Evolutionary conservation across 257 asterid genomes (phyloP), one percentile per base, ranked within the genome.

Genomic region (Solanum neorickii): DNA sequence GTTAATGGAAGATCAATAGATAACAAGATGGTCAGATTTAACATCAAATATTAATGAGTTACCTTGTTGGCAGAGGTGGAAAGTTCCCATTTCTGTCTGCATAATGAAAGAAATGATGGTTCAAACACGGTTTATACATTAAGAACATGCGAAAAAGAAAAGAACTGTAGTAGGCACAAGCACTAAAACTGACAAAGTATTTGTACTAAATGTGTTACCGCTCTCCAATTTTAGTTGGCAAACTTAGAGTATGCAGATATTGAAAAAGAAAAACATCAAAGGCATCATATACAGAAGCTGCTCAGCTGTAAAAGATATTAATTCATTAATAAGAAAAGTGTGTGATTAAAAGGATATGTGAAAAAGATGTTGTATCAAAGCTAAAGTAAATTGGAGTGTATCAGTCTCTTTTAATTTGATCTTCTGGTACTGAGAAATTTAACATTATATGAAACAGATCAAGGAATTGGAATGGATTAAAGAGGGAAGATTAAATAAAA

Each of bases 11-110:
- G 44, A 25, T 37, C 23, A 75, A 47, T 82, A 70, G 56, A 66
- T 76, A 23, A 70, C 59, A 69, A 75, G 47, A 80, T 76, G 56
- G 74, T 69, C 65, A 56, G 23, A 46, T 49, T 88, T 56, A 83
- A 90, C 89, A 73, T 39, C 33, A 76, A 66, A 20, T 72, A 21
- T 31, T 42, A 80, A 86, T 78, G 84, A 82, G 73, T 52, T 92
- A 95, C 98, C 98, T 93, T 87, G 65, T 77, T 60, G 49, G 73
- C 47, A 95, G 87, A 65, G 94, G 92, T 21, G 85, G 96, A 91
- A 68, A 94, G 42, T 4, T 92, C 89, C 97, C 94, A 47, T 11
- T 86, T 87, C 35, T 91, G 92, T 94, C 98, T 95, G 96, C 95
- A 90, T 1, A 83, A 82, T 49, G 85, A 82, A 62, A 88, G 56